Evolutionary conservation across 2,329 filamentous ascomycete species (phyloP), one percentile per base, ranked within the genome.

Genomic region (Colletotrichum melonis): DNA sequence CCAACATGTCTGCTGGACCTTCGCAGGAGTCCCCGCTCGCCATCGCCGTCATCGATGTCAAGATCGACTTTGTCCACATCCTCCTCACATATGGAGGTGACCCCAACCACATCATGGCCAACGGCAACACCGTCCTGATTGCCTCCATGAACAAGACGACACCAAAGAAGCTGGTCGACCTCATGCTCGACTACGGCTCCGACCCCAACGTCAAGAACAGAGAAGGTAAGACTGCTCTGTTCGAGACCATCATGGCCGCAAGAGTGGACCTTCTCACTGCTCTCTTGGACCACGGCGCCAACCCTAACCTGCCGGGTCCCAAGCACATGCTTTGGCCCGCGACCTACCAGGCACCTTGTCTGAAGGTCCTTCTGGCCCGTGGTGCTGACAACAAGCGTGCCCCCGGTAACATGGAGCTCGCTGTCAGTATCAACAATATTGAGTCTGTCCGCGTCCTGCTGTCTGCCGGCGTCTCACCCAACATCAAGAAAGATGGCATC

Each of bases 301-400:
- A 93, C 76, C 88, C 91, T 9, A 94, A 94, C 78, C 83, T 93
- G 6, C 92, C 92, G 1, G 91, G 90, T 1, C 91, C 91, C 12
- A 92, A 93, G 80, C 90, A 93, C 82, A 88, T 91, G 81, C 85
- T 94, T 28, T 92, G 92, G 92, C 90, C 91, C 2, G 86, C 91
- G 0, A 88, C 88, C 0, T 89, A 91, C 80, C 86, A 91, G 64
- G 84, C 91, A 0, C 81, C 84, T 8, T 91, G 89, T 73, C 82
- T 93, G 38, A 85, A 89, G 76, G 80, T 91, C 1, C 84, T 94
- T 22, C 87, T 93, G 1, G 75, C 82, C 2, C 88, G 88, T 30
- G 91, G 91, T 1, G 91, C 91, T 2, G 90, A 92, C 74, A 81
- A 82, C 77, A 89, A 87, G 79, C 92, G 91, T 80, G 83, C 86